Evolutionary conservation across 768 basidiomycete species (phyloP).

Genomic region (Boletus bicolor): DNA sequence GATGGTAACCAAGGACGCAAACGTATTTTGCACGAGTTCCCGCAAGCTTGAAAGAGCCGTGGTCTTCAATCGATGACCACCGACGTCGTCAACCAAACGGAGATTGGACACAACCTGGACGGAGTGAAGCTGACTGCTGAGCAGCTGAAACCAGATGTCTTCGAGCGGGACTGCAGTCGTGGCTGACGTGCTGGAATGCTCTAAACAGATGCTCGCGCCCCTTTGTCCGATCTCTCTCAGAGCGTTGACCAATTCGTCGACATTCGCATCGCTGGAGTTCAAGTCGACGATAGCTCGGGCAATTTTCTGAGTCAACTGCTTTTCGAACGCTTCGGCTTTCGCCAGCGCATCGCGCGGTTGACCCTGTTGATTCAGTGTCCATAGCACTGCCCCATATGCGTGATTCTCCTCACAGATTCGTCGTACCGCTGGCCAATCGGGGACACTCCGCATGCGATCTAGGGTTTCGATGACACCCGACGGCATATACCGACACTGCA

Average conservation of each 20-base stretch:
- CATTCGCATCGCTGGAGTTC: constrained; percentile 13
- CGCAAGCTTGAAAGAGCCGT: constrained; percentile 52
- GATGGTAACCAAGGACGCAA: constrained; percentile 79
- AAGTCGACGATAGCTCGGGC: constrained; percentile 35
- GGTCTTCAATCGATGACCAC: constrained; percentile 21
- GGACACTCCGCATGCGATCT: constrained; percentile 43
- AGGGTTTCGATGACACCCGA: constrained; percentile 60
- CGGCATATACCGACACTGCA: constrained; percentile 74
- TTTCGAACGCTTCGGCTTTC: constrained; percentile 61
- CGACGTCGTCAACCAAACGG: constrained; percentile 24
- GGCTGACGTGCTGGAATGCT: constrained; percentile 50
- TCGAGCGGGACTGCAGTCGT: constrained; percentile 52
- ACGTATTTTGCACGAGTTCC: constrained; percentile 77
- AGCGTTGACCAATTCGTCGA: constrained; percentile 41
- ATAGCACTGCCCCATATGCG: constrained; percentile 76
- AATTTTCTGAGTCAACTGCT: constrained; percentile 45
- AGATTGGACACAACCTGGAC: constrained; percentile 66
- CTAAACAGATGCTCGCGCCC: constrained; percentile 67
- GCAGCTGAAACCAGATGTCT: constrained; percentile 86
- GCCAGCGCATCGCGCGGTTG: constrained; percentile 61
- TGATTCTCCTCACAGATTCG: constrained; percentile 62
- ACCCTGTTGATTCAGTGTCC: constrained; percentile 69
- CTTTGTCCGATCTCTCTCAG: constrained; percentile 58
- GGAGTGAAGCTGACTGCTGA: constrained; percentile 76
- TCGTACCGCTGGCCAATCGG: constrained; percentile 57